A percentile compares a stretch with the other conserved stretches of the same genome.
Evolutionary conservation across 768 basidiomycete species (phyloP).

Genomic region (Russula emetica): DNA sequence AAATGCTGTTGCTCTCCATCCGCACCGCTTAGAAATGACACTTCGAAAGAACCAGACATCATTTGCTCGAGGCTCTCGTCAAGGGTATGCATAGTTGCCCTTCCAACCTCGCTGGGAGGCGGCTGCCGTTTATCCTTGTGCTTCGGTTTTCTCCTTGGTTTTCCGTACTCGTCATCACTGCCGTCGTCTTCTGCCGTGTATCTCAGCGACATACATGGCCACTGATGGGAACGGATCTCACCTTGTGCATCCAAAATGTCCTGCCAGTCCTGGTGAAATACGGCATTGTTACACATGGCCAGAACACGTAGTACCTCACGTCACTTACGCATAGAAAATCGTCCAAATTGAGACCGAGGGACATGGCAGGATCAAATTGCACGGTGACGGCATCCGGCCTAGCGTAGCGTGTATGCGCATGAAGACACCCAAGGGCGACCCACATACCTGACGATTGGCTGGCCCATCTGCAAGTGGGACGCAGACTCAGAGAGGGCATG

Average conservation of each 20-base stretch:
- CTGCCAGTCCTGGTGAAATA: slow-evolving; percentile 21
- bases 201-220: neutral
- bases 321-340: slow-evolving; percentile 24
- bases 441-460: slow-evolving; percentile 58
- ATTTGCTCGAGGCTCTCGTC: slow-evolving; percentile 66
- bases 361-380: slow-evolving; percentile 29
- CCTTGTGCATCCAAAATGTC: slow-evolving; percentile 23
- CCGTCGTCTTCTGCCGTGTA: slow-evolving; percentile 32
- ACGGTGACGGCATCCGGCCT: slow-evolving; percentile 38
- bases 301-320: neutral
- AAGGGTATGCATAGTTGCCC: slow-evolving; percentile 60
- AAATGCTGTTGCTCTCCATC: slow-evolving; percentile 39
- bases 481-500: slow-evolving; percentile 44
- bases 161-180: slow-evolving; percentile 49
- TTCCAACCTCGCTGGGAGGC: slow-evolving; percentile 41
- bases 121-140: slow-evolving; percentile 32
- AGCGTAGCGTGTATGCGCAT: slow-evolving; percentile 4
- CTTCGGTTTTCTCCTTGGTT: slow-evolving; percentile 32
- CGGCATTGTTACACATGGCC: neutral
- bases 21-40: slow-evolving; percentile 47
- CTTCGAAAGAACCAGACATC: slow-evolving; percentile 60
- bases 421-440: neutral
- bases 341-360: slow-evolving; percentile 31
- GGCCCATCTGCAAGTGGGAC: slow-evolving; percentile 64
- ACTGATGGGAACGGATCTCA: neutral